These are phyloP conservation scores for Lichtheimia ornata DNA, from an alignment of 371 early-diverging fungal genomes.

Conservation along the genomic window DNA sequence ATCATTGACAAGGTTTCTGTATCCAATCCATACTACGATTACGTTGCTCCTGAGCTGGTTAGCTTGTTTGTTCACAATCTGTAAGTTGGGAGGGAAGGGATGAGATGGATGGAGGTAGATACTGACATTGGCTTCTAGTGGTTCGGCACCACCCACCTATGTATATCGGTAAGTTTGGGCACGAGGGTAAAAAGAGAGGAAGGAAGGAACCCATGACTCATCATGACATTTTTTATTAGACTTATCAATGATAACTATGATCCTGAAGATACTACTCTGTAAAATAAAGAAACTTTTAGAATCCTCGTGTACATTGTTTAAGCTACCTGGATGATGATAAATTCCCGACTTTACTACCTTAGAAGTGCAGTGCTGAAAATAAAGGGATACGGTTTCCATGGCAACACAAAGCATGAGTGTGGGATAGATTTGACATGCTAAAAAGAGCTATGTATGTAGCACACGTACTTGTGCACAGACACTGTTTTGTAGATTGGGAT, in stretches of 20 bases:
- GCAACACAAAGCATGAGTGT: no score
- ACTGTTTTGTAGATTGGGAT: no score
- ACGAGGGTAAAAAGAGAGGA: neutral
- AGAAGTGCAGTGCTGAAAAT: no score
- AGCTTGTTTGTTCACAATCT: constrained; percentile 89
- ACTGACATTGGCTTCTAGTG: constrained; percentile 12
- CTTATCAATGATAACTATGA: constrained; percentile 79
- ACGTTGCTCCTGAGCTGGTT: constrained; percentile 87
- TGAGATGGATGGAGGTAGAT: neutral
- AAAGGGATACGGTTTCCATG: no score
- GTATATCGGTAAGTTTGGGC: constrained; percentile 33
- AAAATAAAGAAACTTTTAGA: constrained; percentile 1
- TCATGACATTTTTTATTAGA: constrained; percentile 51
- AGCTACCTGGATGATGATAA: no score
- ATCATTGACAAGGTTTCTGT: constrained; percentile 80
- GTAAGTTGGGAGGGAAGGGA: constrained; percentile 46
- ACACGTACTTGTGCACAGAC: no score
- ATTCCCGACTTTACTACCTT: no score
- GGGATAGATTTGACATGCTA: no score
- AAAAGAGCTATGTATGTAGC: no score
- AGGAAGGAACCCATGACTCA: neutral
- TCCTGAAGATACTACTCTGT: constrained; percentile 50
- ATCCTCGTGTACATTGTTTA: no score
- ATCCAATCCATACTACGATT: constrained; percentile 87
- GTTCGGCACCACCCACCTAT: constrained; percentile 54